Evolutionary conservation across 2,329 filamentous ascomycete species (phyloP).

Genomic region (Cladosporium sp.): DNA sequence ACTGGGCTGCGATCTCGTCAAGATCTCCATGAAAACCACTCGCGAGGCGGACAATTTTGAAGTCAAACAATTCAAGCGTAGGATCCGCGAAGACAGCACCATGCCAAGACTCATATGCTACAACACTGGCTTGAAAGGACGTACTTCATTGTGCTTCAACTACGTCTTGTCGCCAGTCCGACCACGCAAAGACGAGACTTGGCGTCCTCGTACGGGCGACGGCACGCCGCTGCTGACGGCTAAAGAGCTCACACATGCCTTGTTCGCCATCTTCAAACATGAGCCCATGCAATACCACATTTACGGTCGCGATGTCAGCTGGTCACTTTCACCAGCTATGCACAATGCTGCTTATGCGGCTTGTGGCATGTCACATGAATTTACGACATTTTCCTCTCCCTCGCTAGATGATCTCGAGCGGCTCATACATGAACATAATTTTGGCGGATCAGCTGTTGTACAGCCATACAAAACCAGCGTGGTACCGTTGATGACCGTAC

Average conservation of each 20-base stretch:
- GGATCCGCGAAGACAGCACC: slow-evolving; percentile 31
- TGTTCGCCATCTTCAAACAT: slow-evolving; percentile 63
- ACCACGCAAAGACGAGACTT: slow-evolving; percentile 3
- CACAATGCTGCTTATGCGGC: slow-evolving; percentile 65
- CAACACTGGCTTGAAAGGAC: slow-evolving; percentile 60
- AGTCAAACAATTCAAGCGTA: slow-evolving; percentile 52
- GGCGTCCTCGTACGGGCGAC: slow-evolving; percentile 1
- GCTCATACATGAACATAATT: slow-evolving; percentile 61
- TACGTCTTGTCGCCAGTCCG: slow-evolving; percentile 57
- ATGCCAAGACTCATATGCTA: slow-evolving; percentile 28
- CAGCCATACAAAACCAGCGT: slow-evolving; percentile 72
- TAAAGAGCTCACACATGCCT: slow-evolving; percentile 58
- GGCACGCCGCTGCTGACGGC: slow-evolving; percentile 52
- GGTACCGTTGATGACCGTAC: slow-evolving; percentile 58
- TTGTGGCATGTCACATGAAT: slow-evolving; percentile 65
- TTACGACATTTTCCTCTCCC: slow-evolving; percentile 59
- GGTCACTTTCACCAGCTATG: slow-evolving; percentile 74
- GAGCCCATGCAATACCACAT: slow-evolving; percentile 70
- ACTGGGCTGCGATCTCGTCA: slow-evolving; percentile 59
- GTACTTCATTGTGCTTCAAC: slow-evolving; percentile 64
- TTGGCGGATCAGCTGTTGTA: slow-evolving; percentile 68
- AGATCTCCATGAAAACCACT: slow-evolving; percentile 55
- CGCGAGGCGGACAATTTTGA: slow-evolving; percentile 61
- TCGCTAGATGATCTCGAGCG: slow-evolving; percentile 61
- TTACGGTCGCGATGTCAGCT: slow-evolving; percentile 66